phyloP scores from a whole-genome alignment of 352 stramenopile genomes.

The Peronospora tabacina region DNA sequence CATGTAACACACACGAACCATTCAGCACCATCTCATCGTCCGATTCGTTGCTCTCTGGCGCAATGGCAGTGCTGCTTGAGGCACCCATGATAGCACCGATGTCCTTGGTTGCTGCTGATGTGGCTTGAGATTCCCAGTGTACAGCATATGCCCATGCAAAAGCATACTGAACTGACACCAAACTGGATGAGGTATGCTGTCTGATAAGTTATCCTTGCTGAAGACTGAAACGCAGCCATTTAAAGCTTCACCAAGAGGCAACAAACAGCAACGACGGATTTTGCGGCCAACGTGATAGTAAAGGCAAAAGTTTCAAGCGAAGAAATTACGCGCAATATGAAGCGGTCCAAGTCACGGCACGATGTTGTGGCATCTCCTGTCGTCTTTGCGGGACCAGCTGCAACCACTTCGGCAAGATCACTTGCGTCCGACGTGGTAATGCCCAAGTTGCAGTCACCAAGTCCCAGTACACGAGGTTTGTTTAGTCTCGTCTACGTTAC shows the following conservation, averaged over 20 bases:
- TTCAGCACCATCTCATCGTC: slow-evolving; percentile 62
- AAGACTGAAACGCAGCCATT: slow-evolving; percentile 18
- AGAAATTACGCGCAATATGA: slow-evolving; percentile 62
- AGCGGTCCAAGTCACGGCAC: slow-evolving; percentile 44
- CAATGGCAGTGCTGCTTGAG: slow-evolving; percentile 31
- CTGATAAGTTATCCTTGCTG: slow-evolving; percentile 2
- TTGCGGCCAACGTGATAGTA: slow-evolving; percentile 29
- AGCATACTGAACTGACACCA: slow-evolving; percentile 5
- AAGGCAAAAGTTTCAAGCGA: slow-evolving; percentile 56
- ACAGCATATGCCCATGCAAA: neutral
- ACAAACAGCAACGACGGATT: slow-evolving; percentile 12
- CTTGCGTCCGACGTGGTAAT: slow-evolving; percentile 19
- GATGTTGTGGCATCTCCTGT: slow-evolving; percentile 23
- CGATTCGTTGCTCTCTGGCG: slow-evolving; percentile 41
- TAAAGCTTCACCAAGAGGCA: slow-evolving; percentile 22
- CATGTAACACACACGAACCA: slow-evolving; percentile 25
- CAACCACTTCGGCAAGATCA: slow-evolving; percentile 13
- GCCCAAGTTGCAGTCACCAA: slow-evolving; percentile 43
- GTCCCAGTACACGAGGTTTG: slow-evolving; percentile 35
- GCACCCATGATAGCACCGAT: slow-evolving; percentile 29
- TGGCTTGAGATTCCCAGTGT: slow-evolving; percentile 10
- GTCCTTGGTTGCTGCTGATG: slow-evolving; percentile 13
- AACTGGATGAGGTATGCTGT: slow-evolving; percentile 13
- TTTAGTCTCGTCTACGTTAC: neutral
- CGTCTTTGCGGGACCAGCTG: slow-evolving; percentile 5